Evolutionary conservation across 345 rosid genomes (phyloP).

Genomic region (Arabidopsis thaliana): TAIR10.1 NC_003075.7:1169001-1169500

Average conservation of each 20-base stretch:
- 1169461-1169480: constrained; percentile 74
- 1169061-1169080: constrained; percentile 72
- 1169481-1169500: constrained; percentile 91
- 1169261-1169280: constrained; percentile 72
- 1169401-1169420: constrained; percentile 83
- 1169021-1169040: constrained; percentile 54
- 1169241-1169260: constrained; percentile 82
- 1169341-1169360: constrained; percentile 90
- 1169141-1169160: constrained; percentile 85
- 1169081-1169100: constrained; percentile 84
- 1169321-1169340: constrained; percentile 79
- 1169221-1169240: constrained; percentile 71
- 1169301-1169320: constrained; percentile 58
- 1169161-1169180: constrained; percentile 79
- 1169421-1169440: constrained; percentile 93
- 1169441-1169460: constrained; percentile 72
- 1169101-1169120: constrained; percentile 85
- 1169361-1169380: constrained; percentile 90
- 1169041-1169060: constrained; percentile 46
- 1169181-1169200: constrained; percentile 73
- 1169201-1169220: constrained; percentile 82
- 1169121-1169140: constrained; percentile 89
- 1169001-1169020: constrained; percentile 60
- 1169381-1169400: constrained; percentile 74
- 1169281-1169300: constrained; percentile 54